A percentile compares a stretch with the other conserved stretches of the same genome.
phyloP scores from a whole-genome alignment of 805 yeast species.

The Blastobotrys americana region DNA sequence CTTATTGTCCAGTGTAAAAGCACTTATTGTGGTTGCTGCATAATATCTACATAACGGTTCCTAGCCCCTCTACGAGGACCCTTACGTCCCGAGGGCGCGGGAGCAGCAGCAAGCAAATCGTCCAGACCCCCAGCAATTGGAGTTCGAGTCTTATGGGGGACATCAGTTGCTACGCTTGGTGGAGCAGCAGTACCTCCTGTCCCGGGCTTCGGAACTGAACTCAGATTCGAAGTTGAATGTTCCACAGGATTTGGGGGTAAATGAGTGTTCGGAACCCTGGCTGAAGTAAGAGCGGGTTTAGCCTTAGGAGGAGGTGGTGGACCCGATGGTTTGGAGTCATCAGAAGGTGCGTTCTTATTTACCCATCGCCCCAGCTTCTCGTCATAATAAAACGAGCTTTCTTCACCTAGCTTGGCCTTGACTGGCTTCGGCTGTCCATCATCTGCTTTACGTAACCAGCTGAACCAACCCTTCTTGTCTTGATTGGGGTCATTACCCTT shows the following conservation, averaged over 20 bases:
- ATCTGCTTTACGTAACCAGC: conserved; percentile 53
- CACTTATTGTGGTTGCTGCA: conserved; percentile 29
- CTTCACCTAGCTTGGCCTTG: conserved; percentile 80
- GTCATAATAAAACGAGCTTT: conserved; percentile 68
- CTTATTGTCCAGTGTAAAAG: neutral
- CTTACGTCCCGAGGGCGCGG: conserved; percentile 35
- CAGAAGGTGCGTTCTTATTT: conserved; percentile 45
- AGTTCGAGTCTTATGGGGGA: conserved; percentile 21
- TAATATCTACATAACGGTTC: conserved; percentile 58
- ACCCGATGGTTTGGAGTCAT: conserved; percentile 38
- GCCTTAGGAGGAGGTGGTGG: conserved; percentile 67
- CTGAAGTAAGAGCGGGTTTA: conserved; percentile 24
- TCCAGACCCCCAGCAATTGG: conserved; percentile 39
- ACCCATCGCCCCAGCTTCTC: conserved; percentile 85
- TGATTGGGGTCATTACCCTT: conserved; percentile 20
- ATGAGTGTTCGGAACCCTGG: neutral
- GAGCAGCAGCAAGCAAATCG: conserved; percentile 37
- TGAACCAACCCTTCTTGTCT: conserved; percentile 37
- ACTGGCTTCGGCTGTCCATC: conserved; percentile 67
- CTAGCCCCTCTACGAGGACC: conserved; percentile 49
- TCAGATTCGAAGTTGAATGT: too few relatives aligned
- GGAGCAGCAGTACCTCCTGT: conserved; percentile 22
- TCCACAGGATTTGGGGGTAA: too few relatives aligned
- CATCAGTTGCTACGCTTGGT: conserved; percentile 11
- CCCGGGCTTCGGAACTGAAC: conserved; percentile 18